Conservation (phyloP, 2,329 filamentous ascomycete genomes). For the Fusarium austroafricanum region DNA sequence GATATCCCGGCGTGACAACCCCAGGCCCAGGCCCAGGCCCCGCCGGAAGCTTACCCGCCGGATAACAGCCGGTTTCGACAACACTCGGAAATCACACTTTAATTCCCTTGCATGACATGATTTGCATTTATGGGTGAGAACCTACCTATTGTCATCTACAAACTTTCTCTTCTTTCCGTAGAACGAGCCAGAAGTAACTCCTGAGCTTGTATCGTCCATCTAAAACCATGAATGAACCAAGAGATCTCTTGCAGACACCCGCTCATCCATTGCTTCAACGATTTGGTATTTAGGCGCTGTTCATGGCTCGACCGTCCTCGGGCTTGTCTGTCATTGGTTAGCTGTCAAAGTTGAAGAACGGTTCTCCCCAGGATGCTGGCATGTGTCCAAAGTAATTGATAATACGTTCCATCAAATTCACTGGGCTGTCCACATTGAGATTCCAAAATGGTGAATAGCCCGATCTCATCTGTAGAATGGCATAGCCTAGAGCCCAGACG, state of each 20-base stretch:
- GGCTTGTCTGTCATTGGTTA: not conserved
- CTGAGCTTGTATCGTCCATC: no score
- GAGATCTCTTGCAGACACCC: conserved; percentile 2
- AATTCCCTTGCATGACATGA: not conserved
- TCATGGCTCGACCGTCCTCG: not conserved
- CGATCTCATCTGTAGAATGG: conserved; percentile 15
- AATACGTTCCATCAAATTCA: conserved; percentile 5
- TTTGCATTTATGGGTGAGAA: no score
- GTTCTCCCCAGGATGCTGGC: conserved; percentile 8
- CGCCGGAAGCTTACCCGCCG: conserved; percentile 17
- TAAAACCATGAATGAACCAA: conserved; percentile 24
- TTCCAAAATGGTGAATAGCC: conserved; percentile 14
- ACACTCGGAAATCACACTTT: not conserved
- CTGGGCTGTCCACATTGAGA: conserved; percentile 7
- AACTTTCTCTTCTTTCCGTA: no score
- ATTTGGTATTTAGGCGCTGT: not conserved
- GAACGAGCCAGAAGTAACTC: no score
- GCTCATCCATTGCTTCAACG: not conserved
- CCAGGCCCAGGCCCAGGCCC: not conserved
- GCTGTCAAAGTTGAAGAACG: conserved; percentile 19
- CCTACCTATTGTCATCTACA: not conserved
- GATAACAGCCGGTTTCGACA: conserved; percentile 20
- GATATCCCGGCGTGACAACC: conserved; percentile 4
- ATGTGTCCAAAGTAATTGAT: conserved; percentile 16
- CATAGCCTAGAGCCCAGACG: conserved; percentile 23